A percentile compares a stretch with the other conserved stretches of the same genome.
Conservation (phyloP, 495 filamentous ascomycete genomes). For the Cairneyella variabilis region DNA sequence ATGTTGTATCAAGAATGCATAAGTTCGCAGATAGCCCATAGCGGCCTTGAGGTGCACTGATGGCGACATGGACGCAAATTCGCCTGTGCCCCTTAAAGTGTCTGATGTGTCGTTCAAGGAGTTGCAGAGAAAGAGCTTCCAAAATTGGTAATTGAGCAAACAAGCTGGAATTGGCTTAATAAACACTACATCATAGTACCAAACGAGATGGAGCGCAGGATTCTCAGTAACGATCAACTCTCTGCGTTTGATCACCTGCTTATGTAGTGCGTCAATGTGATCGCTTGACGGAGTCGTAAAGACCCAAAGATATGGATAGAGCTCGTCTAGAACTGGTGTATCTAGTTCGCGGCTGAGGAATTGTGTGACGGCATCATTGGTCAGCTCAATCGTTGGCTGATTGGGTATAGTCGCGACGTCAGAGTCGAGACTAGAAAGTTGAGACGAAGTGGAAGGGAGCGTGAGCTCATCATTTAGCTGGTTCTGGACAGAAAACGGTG, state of each 20-base stretch:
- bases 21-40: conserved; percentile 39
- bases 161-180: conserved; percentile 37
- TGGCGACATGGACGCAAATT: too few relatives aligned
- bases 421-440: too few relatives aligned
- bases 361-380: too few relatives aligned
- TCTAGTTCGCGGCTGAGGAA: background rate
- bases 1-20: conserved; percentile 33
- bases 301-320: conserved; percentile 30
- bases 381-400: too few relatives aligned
- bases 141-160: conserved; percentile 31
- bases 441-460: too few relatives aligned
- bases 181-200: conserved; percentile 27
- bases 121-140: conserved; percentile 19
- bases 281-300: conserved; percentile 25
- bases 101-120: too few relatives aligned
- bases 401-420: too few relatives aligned
- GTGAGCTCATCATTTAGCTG: too few relatives aligned
- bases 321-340: conserved; percentile 9
- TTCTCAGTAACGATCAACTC: conserved; percentile 38
- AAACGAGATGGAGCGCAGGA: conserved; percentile 34
- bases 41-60: too few relatives aligned
- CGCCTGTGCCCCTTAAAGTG: too few relatives aligned
- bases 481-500: too few relatives aligned
- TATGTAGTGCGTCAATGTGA: conserved; percentile 34
- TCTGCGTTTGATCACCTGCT: conserved; percentile 33